These are phyloP conservation scores for Ceriops tagal DNA, from an alignment of 345 rosid species.

Conservation along the genomic window DNA sequence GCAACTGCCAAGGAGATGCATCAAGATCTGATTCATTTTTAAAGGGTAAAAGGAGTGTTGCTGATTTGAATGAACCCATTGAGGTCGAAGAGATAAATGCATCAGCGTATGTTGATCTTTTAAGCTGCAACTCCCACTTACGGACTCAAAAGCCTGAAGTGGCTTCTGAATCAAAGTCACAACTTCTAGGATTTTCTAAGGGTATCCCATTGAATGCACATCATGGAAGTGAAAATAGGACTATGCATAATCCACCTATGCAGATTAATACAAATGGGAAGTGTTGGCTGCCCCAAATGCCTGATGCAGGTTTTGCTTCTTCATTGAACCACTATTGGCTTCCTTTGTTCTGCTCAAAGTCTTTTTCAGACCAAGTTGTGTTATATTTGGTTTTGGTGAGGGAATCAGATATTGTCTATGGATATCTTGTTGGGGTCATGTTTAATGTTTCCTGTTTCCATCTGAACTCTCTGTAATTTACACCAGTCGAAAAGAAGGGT, in stretches of 20 bases:
- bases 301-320: slow-evolving; percentile 52
- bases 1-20: slow-evolving; percentile 33
- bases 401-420: slow-evolving; percentile 6
- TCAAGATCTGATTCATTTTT: slow-evolving; percentile 39
- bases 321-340: slow-evolving; percentile 12
- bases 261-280: slow-evolving; percentile 33
- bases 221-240: slow-evolving; percentile 30
- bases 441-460: neutral
- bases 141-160: slow-evolving; percentile 36
- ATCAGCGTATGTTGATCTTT: slow-evolving; percentile 35
- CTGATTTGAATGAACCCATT: slow-evolving; percentile 83
- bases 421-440: slow-evolving; percentile 10
- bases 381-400: slow-evolving; percentile 1
- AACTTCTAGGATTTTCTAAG: slow-evolving; percentile 39
- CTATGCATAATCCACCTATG: slow-evolving; percentile 12
- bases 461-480: neutral
- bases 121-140: slow-evolving; percentile 24
- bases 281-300: slow-evolving; percentile 38
- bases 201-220: slow-evolving; percentile 33
- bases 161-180: slow-evolving; percentile 29
- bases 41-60: slow-evolving; percentile 40
- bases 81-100: slow-evolving; percentile 43
- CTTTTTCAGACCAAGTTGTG: neutral
- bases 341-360: slow-evolving; percentile 6
- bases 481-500: neutral